Percentiles rank a stretch among this genome's conserved stretches.
Conservation (phyloP, 1,139 yeast species). For the Hemisphaericaspora xylofermentans region DNA sequence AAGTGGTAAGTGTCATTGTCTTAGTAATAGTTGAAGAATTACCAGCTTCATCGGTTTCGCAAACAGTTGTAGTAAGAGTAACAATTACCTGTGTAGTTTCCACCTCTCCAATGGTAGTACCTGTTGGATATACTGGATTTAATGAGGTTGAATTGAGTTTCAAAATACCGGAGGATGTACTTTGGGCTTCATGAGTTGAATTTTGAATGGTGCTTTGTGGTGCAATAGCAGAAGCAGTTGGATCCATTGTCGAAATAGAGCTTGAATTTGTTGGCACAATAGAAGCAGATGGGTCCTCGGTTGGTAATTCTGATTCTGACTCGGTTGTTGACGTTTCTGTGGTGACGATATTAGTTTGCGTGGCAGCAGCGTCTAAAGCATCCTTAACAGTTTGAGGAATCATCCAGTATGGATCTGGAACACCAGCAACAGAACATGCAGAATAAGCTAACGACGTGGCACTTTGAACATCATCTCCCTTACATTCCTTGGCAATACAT, state of each 20-base stretch:
- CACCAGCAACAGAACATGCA: constrained; percentile 44
- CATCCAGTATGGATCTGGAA: constrained; percentile 40
- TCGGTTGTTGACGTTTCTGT: constrained; percentile 9
- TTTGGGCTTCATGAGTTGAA: background rate
- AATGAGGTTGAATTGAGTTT: background rate
- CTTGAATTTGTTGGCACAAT: constrained; percentile 2
- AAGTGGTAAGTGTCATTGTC: constrained; percentile 5
- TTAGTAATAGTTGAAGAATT: constrained; percentile 2
- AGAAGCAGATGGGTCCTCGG: background rate
- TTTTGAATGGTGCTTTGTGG: background rate
- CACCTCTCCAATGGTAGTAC: constrained; percentile 8
- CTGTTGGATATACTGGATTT: constrained; percentile 5
- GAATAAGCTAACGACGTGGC: constrained; percentile 24
- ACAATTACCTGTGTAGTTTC: constrained; percentile 4
- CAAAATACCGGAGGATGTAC: background rate
- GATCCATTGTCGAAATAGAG: background rate
- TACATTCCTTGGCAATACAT: constrained; percentile 30
- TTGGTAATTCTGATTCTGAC: background rate
- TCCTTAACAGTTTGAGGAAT: constrained; percentile 32
- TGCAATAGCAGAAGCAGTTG: background rate
- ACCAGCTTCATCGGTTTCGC: constrained; percentile 7
- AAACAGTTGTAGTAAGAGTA: constrained; percentile 5
- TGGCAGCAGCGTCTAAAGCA: constrained; percentile 33
- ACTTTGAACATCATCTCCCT: constrained; percentile 34
- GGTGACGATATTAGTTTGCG: constrained; percentile 1